Base-by-base conservation (phyloP, 1,284 basidiomycete species). In the Sparassis latifolia region DNA sequence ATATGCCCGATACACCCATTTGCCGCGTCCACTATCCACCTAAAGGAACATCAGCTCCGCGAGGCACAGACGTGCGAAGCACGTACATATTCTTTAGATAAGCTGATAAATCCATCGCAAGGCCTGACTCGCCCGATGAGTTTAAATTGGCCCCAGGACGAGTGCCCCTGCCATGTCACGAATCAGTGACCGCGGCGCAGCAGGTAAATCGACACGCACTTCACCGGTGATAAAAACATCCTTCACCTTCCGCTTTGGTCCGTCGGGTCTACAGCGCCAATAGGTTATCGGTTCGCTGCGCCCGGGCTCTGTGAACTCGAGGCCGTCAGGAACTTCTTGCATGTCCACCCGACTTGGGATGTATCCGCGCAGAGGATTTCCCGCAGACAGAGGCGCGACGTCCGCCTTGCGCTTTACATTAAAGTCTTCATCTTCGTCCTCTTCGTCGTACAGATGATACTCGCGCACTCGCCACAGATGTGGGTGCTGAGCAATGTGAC, bases 381-480 rank as follows among this genome's bases (percentile, higher is more conserved):
- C 72, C 0, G 64, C 54, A 0, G 64, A 54, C 3, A 72, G 51
- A 10, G 69, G 68, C 37, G 47, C 52, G 31, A 48, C 33, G 37
- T 10, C 41, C 9, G 39, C 29, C 10, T 33, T 33, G 37, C 49
- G 58, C 20, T 20, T 20, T 20, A 20, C 20, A 20, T 20, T 20
- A 20, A 20, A 20, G 28, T 55, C 51, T 40, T 69, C 65, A 27
- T 56, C 52, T 6, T 62, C 52, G 30, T 55, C 62, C 28, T 59
- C 59, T 10, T 55, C 55, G 4, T 59, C 50, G 42, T 76, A 57
- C 10, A 86, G 69, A 59, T 86, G 78, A 58, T 89, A 79, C 65
- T 89, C 86, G 33, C 79, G 78, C 12, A 89, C 67, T 61, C 79
- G 84, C 86, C 86, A 89, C 0, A 84, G 85, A 60, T 89, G 87